These are phyloP conservation scores for Gryganskiella cystojenkinii DNA, from an alignment of 192 early-diverging fungal genomes.

Conservation along the genomic window DNA sequence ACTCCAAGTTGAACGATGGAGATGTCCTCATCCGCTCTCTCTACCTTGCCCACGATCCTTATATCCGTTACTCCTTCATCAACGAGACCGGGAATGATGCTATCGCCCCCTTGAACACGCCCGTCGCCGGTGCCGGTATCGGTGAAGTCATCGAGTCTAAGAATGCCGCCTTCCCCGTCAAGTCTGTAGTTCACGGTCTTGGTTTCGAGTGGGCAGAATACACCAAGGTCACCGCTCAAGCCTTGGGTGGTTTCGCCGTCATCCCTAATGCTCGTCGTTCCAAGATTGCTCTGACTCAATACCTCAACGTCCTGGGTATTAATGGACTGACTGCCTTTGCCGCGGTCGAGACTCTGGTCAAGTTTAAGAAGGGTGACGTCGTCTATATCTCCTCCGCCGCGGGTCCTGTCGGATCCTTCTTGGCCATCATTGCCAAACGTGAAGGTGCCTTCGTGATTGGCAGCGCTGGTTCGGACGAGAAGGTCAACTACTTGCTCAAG, in stretches of 20 bases:
- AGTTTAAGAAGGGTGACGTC: conserved; percentile 84
- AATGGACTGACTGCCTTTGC: conserved; percentile 21
- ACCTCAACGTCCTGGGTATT: conserved; percentile 12
- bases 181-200: conserved; percentile 68
- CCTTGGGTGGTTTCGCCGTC: conserved; percentile 23
- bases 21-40: conserved; percentile 13
- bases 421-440: conserved; percentile 59
- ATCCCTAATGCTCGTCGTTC: conserved; percentile 73
- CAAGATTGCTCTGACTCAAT: conserved; percentile 3
- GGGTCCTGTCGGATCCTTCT: conserved; percentile 2
- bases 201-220: conserved; percentile 61
- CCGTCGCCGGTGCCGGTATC: conserved; percentile 16
- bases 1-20: conserved; percentile 36
- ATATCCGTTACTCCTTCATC: conserved; percentile 10
- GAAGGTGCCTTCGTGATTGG: conserved; percentile 87
- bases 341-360: conserved; percentile 69
- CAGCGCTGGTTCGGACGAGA: conserved; percentile 85
- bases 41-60: conserved; percentile 21
- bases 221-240: conserved; percentile 36
- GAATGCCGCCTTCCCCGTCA: conserved; percentile 45
- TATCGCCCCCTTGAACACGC: neutral
- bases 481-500: conserved; percentile 74
- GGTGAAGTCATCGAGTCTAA: conserved; percentile 22
- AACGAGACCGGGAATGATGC: neutral
- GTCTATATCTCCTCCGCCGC: conserved; percentile 57